These are phyloP conservation scores for Cyclotella distinguenda DNA, from an alignment of 108 stramenopile genomes.

Conservation along the genomic window DNA sequence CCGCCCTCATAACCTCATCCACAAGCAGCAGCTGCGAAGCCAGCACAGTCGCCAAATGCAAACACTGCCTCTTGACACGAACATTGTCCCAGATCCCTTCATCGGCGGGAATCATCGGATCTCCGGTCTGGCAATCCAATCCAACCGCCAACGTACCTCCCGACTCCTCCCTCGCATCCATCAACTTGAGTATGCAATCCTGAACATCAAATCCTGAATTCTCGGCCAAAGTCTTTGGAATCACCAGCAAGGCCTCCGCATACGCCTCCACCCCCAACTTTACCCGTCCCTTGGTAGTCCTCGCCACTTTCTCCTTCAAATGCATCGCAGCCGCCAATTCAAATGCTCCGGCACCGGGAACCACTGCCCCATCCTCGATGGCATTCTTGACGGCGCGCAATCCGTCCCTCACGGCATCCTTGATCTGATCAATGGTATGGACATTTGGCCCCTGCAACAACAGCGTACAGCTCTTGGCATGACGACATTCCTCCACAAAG, in stretches of 20 bases:
- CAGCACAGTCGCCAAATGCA: slow-evolving; percentile 93
- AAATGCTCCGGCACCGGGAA: slow-evolving; percentile 98
- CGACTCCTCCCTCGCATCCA: slow-evolving; percentile 81
- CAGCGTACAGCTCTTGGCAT: slow-evolving; percentile 92
- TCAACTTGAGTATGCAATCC: slow-evolving; percentile 83
- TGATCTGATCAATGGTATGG: slow-evolving; percentile 96
- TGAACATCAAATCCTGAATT: slow-evolving; percentile 98
- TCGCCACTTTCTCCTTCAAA: slow-evolving; percentile 60
- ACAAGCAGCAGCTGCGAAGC: slow-evolving; percentile 98
- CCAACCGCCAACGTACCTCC: slow-evolving; percentile 78
- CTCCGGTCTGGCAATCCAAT: slow-evolving; percentile 90
- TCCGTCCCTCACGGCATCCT: slow-evolving; percentile 98
- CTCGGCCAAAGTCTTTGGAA: slow-evolving; percentile 98
- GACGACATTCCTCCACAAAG: slow-evolving; percentile 95
- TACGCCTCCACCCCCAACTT: slow-evolving; percentile 97
- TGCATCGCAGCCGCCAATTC: slow-evolving; percentile 89
- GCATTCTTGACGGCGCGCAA: slow-evolving; percentile 96
- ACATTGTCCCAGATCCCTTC: slow-evolving; percentile 98
- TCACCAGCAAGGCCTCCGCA: slow-evolving; percentile 94
- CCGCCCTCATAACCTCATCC: slow-evolving; percentile 99
- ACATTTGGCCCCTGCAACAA: slow-evolving; percentile 97
- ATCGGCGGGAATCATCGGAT: slow-evolving; percentile 91
- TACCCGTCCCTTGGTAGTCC: slow-evolving; percentile 82
- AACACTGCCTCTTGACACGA: slow-evolving; percentile 93
- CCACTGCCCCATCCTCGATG: slow-evolving; percentile 90